phyloP scores from a whole-genome alignment of 2,329 filamentous ascomycete genomes.

The Fusarium sp. region DNA sequence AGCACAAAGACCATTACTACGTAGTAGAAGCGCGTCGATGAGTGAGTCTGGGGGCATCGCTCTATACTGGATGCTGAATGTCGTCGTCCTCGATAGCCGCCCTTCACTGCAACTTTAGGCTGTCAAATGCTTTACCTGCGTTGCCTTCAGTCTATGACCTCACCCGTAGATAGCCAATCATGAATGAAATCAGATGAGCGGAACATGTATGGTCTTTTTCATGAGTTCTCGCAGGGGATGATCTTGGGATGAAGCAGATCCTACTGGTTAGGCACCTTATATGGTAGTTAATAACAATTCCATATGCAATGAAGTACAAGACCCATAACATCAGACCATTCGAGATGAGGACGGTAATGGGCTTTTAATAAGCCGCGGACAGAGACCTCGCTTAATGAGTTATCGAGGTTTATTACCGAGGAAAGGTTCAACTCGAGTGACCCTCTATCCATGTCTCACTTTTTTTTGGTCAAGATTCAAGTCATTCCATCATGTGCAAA shows the following conservation, averaged over 20 bases:
- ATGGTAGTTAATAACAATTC: not conserved
- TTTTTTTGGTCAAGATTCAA: not conserved
- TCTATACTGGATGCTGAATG: not conserved
- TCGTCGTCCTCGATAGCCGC: not conserved
- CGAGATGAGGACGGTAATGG: not conserved
- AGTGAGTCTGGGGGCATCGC: not conserved
- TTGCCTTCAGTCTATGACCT: too few species aligned
- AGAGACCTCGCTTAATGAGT: not conserved
- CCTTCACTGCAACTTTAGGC: not conserved
- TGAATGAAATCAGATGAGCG: not conserved
- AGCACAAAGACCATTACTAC: too few species aligned
- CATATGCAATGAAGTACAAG: not conserved
- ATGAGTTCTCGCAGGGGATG: not conserved
- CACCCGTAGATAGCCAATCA: not conserved
- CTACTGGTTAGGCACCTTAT: too few species aligned
- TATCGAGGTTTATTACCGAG: slow-evolving; percentile 1
- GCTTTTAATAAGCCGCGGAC: not conserved
- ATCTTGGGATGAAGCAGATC: not conserved
- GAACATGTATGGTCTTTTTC: not conserved
- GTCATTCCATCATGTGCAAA: slow-evolving; percentile 28
- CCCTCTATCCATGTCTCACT: not conserved
- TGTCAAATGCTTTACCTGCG: not conserved
- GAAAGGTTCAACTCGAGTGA: slow-evolving; percentile 35
- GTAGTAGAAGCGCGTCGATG: not conserved
- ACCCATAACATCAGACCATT: not conserved